phyloP scores from a whole-genome alignment of 164 flowering plant species.

The Echeveria elegans region DNA sequence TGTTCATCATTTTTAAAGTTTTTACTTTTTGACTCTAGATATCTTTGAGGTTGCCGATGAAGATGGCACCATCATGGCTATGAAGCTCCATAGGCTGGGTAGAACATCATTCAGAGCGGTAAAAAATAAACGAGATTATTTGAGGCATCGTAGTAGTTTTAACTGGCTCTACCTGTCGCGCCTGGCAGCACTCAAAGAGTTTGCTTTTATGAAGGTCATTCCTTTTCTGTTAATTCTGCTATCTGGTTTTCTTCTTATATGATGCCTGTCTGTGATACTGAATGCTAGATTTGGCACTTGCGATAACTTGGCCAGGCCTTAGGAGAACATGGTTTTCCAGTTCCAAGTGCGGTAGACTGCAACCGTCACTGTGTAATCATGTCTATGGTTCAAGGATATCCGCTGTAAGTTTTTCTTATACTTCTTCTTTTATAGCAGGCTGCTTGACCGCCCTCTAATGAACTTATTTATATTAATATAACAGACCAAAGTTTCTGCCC shows the following conservation, averaged over 20 bases:
- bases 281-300: background rate
- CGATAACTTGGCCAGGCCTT: constrained; percentile 47
- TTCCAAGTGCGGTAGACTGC: constrained; percentile 86
- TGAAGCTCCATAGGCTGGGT: constrained; percentile 92
- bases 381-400: constrained; percentile 90
- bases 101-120: constrained; percentile 91
- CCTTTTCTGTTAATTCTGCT: background rate
- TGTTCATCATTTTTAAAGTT: background rate
- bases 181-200: constrained; percentile 92
- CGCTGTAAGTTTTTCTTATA: constrained; percentile 79
- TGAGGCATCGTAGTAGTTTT: constrained; percentile 75
- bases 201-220: constrained; percentile 91
- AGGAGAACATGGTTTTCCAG: constrained; percentile 83
- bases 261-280: background rate
- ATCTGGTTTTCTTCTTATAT: background rate
- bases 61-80: constrained; percentile 82
- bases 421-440: background rate
- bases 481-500: background rate
- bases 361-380: constrained; percentile 94
- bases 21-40: constrained; percentile 30
- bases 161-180: constrained; percentile 92
- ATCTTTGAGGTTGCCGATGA: constrained; percentile 90
- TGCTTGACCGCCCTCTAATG: background rate
- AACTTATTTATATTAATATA: background rate
- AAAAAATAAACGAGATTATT: constrained; percentile 89